Evolutionary conservation across 2,329 filamentous ascomycete species (phyloP), one percentile per base, ranked within the genome.

Genomic region (Fusarium chuoi): DNA sequence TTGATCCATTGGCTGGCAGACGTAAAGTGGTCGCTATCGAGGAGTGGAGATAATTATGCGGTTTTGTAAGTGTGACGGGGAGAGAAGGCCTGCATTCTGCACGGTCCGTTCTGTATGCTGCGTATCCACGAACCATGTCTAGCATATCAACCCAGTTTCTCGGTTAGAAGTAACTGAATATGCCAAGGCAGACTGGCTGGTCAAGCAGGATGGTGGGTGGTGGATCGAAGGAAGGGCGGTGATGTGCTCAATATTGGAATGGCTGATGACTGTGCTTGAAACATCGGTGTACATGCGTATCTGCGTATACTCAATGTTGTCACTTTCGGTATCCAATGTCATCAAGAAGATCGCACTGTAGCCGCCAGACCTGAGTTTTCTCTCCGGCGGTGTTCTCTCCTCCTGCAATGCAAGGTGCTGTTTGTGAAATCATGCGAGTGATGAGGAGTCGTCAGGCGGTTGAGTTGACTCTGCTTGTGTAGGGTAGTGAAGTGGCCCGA

Each of bases 221-320:
- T 73, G 62, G 28, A n/a, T 45, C 41, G 20, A 39, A 70, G 35
- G 24, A 55, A 63, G 33, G 36, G 39, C 60, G 39, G 41, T 36
- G 35, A 46, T 68, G 65, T 38, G 35, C 20, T 65, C 30, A n/a
- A 57, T 48, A 52, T 65, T 65, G 35, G 22, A 48, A 52, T 49
- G 49, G 55, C 48, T 68, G 56, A 48, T 54, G 54, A 42, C 39
- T 74, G 44, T 38, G 38, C 38, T 67, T 49, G 57, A 75, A 75
- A 74, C 62, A 68, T 75, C 73, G 73, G 72, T 75, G 73, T 75
- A 70, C 68, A 69, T 75, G 36, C 59, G 60, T 61, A 54, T 63
- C 58, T 75, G 62, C 59, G 55, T 59, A 62, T 60, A 48, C 59
- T 51, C 55, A 41, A 68, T 52, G 48, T 62, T 41, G 60, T 71